These are phyloP conservation scores for Neopestalotiopsis clavispora DNA, from an alignment of 2,329 filamentous ascomycete species.

Conservation along the genomic window DNA sequence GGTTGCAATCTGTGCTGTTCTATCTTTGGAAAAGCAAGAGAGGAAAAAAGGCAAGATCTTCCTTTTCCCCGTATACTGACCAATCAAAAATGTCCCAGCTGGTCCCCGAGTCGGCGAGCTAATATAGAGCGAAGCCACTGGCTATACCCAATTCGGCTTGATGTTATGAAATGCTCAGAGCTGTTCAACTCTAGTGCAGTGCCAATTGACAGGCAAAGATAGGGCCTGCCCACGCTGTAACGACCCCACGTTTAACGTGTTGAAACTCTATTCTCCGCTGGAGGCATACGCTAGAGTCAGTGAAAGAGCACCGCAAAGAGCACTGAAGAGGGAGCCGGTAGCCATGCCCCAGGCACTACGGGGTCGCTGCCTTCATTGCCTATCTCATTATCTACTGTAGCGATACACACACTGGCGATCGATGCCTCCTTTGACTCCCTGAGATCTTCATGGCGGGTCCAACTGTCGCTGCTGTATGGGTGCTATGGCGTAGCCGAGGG, in stretches of 20 bases:
- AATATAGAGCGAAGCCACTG: neutral
- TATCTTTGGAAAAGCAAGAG: slow-evolving; percentile 20
- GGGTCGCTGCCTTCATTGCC: too few species aligned
- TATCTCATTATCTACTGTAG: too few species aligned
- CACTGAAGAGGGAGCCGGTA: too few species aligned
- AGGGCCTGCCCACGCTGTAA: neutral
- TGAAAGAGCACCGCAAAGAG: neutral
- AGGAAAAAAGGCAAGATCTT: slow-evolving; percentile 11
- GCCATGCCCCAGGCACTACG: too few species aligned
- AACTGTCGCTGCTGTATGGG: too few species aligned
- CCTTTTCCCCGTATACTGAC: slow-evolving; percentile 12
- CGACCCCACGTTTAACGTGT: neutral
- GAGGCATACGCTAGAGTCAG: neutral
- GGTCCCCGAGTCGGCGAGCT: slow-evolving; percentile 13
- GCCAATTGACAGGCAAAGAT: neutral
- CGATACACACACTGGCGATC: too few species aligned
- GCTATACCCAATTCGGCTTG: neutral
- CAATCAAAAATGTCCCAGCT: slow-evolving; percentile 3
- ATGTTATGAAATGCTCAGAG: slow-evolving; percentile 1
- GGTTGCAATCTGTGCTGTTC: slow-evolving; percentile 9
- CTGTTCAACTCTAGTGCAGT: neutral
- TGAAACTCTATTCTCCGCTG: neutral
- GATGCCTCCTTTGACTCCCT: too few species aligned
- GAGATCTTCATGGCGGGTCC: too few species aligned
- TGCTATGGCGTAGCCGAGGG: neutral